These are phyloP conservation scores for Amorphotheca resinae DNA, from an alignment of 495 filamentous ascomycete species.

Conservation along the genomic window DNA sequence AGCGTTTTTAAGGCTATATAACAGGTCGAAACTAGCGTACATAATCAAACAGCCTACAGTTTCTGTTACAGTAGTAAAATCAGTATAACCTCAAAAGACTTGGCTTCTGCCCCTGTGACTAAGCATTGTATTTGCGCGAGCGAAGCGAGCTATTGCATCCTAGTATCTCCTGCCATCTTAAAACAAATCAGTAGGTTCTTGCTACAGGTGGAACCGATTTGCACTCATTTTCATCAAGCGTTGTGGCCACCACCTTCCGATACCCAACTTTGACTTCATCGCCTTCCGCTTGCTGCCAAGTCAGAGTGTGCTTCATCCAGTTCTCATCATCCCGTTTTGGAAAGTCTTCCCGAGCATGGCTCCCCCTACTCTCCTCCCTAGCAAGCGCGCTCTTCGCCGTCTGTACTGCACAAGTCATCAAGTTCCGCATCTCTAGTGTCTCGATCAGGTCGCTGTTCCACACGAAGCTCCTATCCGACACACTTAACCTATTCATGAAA, in stretches of 20 bases:
- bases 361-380: conserved; percentile 18
- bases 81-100: too few relatives aligned
- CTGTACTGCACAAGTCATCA: conserved; percentile 18
- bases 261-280: conserved; percentile 14
- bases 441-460: conserved; percentile 21
- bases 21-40: too few relatives aligned
- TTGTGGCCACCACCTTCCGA: conserved; percentile 16
- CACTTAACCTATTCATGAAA: conserved; percentile 6
- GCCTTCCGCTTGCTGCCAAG: conserved; percentile 13
- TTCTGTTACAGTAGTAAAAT: too few relatives aligned
- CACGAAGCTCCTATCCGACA: conserved; percentile 14
- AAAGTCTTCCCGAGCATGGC: conserved; percentile 19
- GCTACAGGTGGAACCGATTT: conserved; percentile 13
- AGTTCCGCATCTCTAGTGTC: conserved; percentile 20
- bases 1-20: too few relatives aligned
- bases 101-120: too few relatives aligned
- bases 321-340: conserved; percentile 12
- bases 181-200: conserved; percentile 12
- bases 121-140: too few relatives aligned
- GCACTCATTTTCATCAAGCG: conserved; percentile 19
- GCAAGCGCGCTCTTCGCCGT: conserved; percentile 18
- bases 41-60: too few relatives aligned
- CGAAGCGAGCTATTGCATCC: too few relatives aligned
- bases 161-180: too few relatives aligned
- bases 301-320: conserved; percentile 19